Conservation (phyloP, 352 stramenopile species). For the Aphanomyces stellatus region DNA sequence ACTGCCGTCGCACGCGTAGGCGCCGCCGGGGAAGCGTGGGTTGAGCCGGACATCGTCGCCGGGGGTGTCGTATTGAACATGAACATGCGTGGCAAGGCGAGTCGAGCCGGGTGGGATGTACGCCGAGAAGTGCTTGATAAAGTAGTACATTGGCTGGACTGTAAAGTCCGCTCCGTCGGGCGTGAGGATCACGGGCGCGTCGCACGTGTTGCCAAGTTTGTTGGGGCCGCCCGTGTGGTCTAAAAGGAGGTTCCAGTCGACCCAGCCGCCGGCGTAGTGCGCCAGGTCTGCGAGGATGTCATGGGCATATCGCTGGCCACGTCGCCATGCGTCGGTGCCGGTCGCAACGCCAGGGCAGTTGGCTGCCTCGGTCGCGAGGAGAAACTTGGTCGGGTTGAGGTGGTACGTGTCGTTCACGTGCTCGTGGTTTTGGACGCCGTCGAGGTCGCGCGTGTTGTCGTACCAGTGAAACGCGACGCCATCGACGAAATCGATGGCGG, state of each 20-base stretch:
- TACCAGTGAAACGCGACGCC: constrained; percentile 57
- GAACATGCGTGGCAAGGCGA: constrained; percentile 45
- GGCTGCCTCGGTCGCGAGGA: constrained; percentile 53
- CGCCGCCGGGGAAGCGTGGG: constrained; percentile 42
- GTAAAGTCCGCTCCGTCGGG: constrained; percentile 55
- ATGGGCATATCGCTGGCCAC: constrained; percentile 78
- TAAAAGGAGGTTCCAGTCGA: constrained; percentile 91
- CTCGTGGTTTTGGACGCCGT: constrained; percentile 64
- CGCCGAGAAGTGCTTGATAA: constrained; percentile 86
- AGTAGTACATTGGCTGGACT: constrained; percentile 89
- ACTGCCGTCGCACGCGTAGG: constrained; percentile 56
- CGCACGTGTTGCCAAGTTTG: constrained; percentile 71
- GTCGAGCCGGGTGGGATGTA: constrained; percentile 68
- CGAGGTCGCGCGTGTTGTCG: constrained; percentile 44
- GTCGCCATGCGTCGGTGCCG: constrained; percentile 59
- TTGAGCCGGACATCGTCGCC: constrained; percentile 49
- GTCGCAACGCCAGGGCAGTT: constrained; percentile 35
- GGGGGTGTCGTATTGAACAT: constrained; percentile 27
- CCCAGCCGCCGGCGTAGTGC: constrained; percentile 79
- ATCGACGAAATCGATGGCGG: constrained; percentile 30
- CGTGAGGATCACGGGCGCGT: constrained; percentile 61
- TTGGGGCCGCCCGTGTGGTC: constrained; percentile 84
- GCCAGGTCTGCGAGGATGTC: constrained; percentile 88
- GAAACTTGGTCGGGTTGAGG: constrained; percentile 46
- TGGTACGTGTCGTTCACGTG: constrained; percentile 65